Evolutionary conservation across 2,329 filamentous ascomycete genomes (phyloP), one percentile per base, ranked within the genome.

Genomic region (Penicillium sp.): DNA sequence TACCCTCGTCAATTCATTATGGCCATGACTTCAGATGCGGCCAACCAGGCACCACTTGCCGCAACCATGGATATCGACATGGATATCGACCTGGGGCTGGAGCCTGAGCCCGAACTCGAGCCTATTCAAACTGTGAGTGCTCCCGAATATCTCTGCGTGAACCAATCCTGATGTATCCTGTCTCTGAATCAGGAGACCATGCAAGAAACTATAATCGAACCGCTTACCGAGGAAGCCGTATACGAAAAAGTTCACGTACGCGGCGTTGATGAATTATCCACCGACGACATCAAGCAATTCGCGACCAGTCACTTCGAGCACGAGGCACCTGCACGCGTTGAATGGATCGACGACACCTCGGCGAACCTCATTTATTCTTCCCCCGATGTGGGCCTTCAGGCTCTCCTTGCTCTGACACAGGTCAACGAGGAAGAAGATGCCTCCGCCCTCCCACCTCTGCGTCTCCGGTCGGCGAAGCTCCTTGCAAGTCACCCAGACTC

Each of bases 331-430:
- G 79, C 84, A 55, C 83, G 85, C 60, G 81, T 97, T 62, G 92
- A 98, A 77, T 99, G 95, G 95, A 92, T 99, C 64, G 91, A 98
- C 72, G 95, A 99, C 74, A 88, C 86, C 7, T 93, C 92, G 0
- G 91, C 92, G 61, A 98, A 98, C 71, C 80, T 97, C 53, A 76
- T 96, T 52, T 98, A 95, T 77, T 79, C 80, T 55, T 81, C 78
- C 35, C 69, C 79, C 13, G 78, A 82, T 45, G 75, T 81, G 13
- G 86, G 86, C 2, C 67, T 79, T 5, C 72, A 80, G 51, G 86
- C 85, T 21, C 76, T 89, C 25, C 67, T 72, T 31, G 77, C 79
- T 4, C 77, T 89, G 48, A 76, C 75, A 4, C 70, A 77, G 55
- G 64, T 69, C 19, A 61, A 54, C 44, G 73, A 72, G 37, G 72